These are phyloP conservation scores for Capsicum baccatum DNA, from an alignment of 257 asterid genomes.

Conservation along the genomic window DNA sequence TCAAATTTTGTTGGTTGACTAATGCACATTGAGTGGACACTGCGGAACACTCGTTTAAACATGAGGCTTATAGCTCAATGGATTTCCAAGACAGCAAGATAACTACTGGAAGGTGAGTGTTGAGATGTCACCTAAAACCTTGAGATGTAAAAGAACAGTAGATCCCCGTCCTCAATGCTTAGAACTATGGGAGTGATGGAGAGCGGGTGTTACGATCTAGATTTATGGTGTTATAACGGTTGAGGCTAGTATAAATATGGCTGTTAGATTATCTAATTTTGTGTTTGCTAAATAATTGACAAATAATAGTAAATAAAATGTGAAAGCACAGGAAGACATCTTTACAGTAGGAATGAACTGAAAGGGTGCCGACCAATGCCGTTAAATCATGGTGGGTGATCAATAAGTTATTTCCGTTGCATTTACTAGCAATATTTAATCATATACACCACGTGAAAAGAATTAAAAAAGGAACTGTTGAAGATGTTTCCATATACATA, in stretches of 20 bases:
- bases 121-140: neutral
- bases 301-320: neutral
- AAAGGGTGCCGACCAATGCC: conserved; percentile 6
- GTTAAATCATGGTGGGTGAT: neutral
- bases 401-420: neutral
- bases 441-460: neutral
- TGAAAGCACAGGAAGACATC: neutral
- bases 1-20: conserved; percentile 22
- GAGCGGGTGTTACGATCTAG: neutral
- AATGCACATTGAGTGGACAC: conserved; percentile 2
- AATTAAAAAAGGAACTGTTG: conserved; percentile 15
- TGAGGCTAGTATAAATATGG: neutral
- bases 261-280: neutral
- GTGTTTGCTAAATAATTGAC: neutral
- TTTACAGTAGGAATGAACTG: neutral
- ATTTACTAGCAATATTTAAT: neutral
- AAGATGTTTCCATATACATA: neutral
- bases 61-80: neutral
- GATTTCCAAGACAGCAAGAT: conserved; percentile 16
- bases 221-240: neutral
- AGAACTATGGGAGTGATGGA: neutral
- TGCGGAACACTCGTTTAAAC: neutral
- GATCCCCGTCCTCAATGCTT: neutral
- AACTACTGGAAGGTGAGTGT: conserved; percentile 18
- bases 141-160: conserved; percentile 25